Evolutionary conservation across 2,329 filamentous ascomycete species (phyloP), one percentile per base, ranked within the genome.

Genomic region (Nectriaceae sp.): DNA sequence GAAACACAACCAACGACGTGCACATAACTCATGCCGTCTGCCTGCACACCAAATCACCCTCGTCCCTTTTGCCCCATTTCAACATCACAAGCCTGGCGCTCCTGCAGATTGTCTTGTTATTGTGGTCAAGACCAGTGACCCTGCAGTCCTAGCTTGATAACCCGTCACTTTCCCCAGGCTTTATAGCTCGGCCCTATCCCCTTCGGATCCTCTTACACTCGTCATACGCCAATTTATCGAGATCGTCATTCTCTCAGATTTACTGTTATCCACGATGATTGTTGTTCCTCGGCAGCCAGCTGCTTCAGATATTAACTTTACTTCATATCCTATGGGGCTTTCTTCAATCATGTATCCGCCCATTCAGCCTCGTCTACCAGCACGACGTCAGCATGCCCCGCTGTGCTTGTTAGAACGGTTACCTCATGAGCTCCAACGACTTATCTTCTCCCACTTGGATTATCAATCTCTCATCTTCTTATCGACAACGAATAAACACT

Each of bases 381-480:
- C 8, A 19, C 33, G 33, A 5, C 11, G 33, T 8, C 33, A 11
- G 16, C 33, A 6, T 8, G 13, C n/a, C 8, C 8, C 56, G 55
- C 47, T 60, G 11, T 66, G 61, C 5, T 40, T 53, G 3, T 47
- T 73, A 29, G 68, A 73, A 43, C 59, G 61, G 15, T 61, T 73
- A 10, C 69, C 71, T 1, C 39, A 42, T 16, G 65, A 69, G 43
- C 46, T 73, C 11, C 67, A 68, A 33, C 52, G 53, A 2, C 64
- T 68, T 26, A 58, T 73, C 36, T 66, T 67, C 44, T 64, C 62
- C 4, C 42, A 64, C 21, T 54, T 73, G n/a, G 70, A 73, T 54
- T 73, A 73, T 40, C 66, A 71, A 51, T 63, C 69, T n/a, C 64
- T 73, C 24, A 73, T 73, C 38, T 61, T 67, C 44, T 58, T 73